phyloP scores from a whole-genome alignment of 2,329 filamentous ascomycete genomes.

The Ceratocystis smalleyi region DNA sequence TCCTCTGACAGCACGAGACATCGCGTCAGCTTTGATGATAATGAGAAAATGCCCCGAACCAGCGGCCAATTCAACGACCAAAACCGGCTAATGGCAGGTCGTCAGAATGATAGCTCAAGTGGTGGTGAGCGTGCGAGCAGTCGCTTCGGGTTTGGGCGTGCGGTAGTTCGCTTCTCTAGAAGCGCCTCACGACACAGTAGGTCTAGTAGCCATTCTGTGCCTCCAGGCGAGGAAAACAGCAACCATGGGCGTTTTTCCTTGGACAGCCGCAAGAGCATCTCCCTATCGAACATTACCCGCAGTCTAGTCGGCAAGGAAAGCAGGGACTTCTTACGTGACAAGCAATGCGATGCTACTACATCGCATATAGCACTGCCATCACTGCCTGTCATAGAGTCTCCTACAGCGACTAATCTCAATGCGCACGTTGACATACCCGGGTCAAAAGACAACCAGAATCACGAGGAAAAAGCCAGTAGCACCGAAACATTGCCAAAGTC shows the following conservation, averaged over 20 bases:
- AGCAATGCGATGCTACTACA: background rate
- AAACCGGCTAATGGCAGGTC: background rate
- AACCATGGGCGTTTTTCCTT: conserved; percentile 2
- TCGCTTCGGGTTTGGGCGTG: conserved; percentile 13
- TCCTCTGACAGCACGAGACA: conserved; percentile 8
- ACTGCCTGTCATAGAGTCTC: conserved; percentile 2
- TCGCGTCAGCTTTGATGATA: conserved; percentile 9
- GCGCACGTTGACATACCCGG: background rate
- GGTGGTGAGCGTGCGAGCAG: conserved; percentile 2
- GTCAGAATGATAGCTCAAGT: background rate
- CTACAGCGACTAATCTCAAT: background rate
- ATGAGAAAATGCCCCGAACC: conserved; percentile 8
- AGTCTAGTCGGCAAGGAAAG: conserved; percentile 11
- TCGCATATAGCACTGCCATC: background rate
- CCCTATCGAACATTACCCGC: conserved; percentile 13
- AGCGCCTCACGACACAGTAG: conserved; percentile 16
- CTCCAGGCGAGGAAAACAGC: background rate
- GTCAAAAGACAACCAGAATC: background rate
- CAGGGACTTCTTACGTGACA: conserved; percentile 9
- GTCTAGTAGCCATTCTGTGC: conserved; percentile 15
- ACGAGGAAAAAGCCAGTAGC: background rate
- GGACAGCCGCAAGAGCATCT: conserved; percentile 16
- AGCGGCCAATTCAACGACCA: conserved; percentile 6
- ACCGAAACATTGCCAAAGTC: background rate
- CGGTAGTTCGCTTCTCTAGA: conserved; percentile 15